Base-by-base conservation (phyloP, 2,329 filamentous ascomycete species). In the Thermoascus crustaceus region DNA sequence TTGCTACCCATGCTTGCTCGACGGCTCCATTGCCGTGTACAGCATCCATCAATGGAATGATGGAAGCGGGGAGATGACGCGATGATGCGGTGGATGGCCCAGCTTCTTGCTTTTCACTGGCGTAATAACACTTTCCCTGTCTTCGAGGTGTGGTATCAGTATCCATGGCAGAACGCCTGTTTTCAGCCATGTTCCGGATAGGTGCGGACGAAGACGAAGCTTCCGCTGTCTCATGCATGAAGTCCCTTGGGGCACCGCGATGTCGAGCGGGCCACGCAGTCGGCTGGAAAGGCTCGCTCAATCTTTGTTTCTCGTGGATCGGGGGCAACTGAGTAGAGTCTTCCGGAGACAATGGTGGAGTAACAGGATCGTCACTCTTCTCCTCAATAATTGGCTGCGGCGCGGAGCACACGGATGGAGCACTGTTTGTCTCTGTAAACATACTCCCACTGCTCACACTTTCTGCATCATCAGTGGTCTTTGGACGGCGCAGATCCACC, bases 371-470 rank as follows among this genome's bases (percentile, higher is more conserved):
- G 23, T 73, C 66, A 32, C 74, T 72, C 3, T 70, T 66, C 42
- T 81, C 78, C 45, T 80, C 78, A 0, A 75, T 66, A 26, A 79
- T 73, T 0, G 73, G 71, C 0, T 69, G 60, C 6, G 74, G 64
- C 24, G 76, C 63, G 5, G 76, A 63, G 24, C 76, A 64, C 6
- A 66, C 53, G 3, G 64, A 64, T 1, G 60, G 77, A 1, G 72
- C 47, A 25, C 58, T 53, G 6, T 54, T 57, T 5, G 60, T 59
- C 33, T 65, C 65, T 9, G 61, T 60, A 25, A 55, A 54, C 9
- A 53, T 50, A 34, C 60, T 62, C 22, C 66, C 64, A 39, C 63
- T 63, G 46, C 61, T 64, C 7, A 64, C 53, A 38, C 58, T 61
- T 37, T 60, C 58, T 3, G 55, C 48, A 30, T 66, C 62, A 32